These are phyloP conservation scores for Seminavis robusta DNA, from an alignment of 108 stramenopile species.

Conservation along the genomic window DNA sequence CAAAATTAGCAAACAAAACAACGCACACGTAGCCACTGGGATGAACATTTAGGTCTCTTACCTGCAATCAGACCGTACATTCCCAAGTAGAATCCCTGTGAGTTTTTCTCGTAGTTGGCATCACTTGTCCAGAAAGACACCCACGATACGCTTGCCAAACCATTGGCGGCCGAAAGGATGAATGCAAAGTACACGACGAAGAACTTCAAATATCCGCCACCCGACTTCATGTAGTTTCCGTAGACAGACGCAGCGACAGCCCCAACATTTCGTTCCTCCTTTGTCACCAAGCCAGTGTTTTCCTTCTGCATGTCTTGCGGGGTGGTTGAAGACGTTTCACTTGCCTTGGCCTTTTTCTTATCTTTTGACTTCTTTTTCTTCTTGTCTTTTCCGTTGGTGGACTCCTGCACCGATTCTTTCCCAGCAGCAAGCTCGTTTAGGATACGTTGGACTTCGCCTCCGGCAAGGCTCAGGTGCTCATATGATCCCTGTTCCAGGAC, in stretches of 20 bases:
- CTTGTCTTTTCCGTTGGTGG: neutral
- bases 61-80: conserved; percentile 28
- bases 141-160: conserved; percentile 41
- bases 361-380: conserved; percentile 2
- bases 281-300: conserved; percentile 35
- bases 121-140: conserved; percentile 71
- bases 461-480: conserved; percentile 46
- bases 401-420: neutral
- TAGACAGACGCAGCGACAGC: conserved; percentile 57
- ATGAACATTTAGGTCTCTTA: too few relatives aligned
- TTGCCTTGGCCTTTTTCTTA: neutral
- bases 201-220: conserved; percentile 55
- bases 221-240: conserved; percentile 54
- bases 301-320: too few relatives aligned
- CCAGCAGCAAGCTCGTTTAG: conserved; percentile 35
- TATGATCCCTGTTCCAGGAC: conserved; percentile 77
- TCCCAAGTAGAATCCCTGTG: conserved; percentile 37
- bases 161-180: conserved; percentile 47
- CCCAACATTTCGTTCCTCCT: conserved; percentile 64
- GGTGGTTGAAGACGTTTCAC: conserved; percentile 1
- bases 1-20: conserved; percentile 22
- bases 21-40: conserved; percentile 25
- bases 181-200: conserved; percentile 39
- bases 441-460: conserved; percentile 66
- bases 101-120: conserved; percentile 35